Base-by-base conservation (phyloP, 345 rosid species). In the Pistacia atlantica region DNA sequence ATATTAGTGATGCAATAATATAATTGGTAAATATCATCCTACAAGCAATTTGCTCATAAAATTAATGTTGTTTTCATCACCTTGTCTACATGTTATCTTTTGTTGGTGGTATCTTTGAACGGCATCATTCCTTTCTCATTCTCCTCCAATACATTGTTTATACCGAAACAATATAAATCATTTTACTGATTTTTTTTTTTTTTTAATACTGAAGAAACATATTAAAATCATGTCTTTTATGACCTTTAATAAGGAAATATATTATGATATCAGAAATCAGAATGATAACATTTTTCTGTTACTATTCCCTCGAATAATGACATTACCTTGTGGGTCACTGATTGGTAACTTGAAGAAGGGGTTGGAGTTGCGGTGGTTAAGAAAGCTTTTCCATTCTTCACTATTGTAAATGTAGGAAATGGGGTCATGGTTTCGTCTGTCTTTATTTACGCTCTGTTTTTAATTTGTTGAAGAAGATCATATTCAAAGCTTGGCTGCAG, bases 31-130 rank as follows among this genome's bases (percentile, higher is more conserved):
- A 9, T 18, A 66, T 66, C 69, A 75, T 66, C 59, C 10, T 55
- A 77, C 69, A 37, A 17, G 42, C 85, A 80, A 78, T 57, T 78
- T 81, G 83, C 75, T 49, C 17, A 67, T 73, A 65, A 65, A 8
- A 78, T n/a, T 69, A 71, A n/a, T 71, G 5, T 42, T 71, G 14
- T 71, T 57, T 48, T 73, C 0, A 61, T 59, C 48, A 31, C 33
- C 9, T 68, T 38, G 25, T 62, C 85, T 71, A 13, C 54, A 54
- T 80, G 72, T 38, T 73, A 37, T 62, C 22, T 63, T 14, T 64
- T 70, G 67, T 35, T 69, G 17, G 18, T 49, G 80, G 85, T 73
- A 83, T 85, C 89, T 85, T 42, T 42, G 11, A 25, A 60, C 62
- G 64, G 87, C 80, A 83, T 83, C 54, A 49, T 72, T 78, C 46